Evolutionary conservation across 129 eudicot genomes (phyloP).

Genomic region (Chrysanthemum makinoi): DNA sequence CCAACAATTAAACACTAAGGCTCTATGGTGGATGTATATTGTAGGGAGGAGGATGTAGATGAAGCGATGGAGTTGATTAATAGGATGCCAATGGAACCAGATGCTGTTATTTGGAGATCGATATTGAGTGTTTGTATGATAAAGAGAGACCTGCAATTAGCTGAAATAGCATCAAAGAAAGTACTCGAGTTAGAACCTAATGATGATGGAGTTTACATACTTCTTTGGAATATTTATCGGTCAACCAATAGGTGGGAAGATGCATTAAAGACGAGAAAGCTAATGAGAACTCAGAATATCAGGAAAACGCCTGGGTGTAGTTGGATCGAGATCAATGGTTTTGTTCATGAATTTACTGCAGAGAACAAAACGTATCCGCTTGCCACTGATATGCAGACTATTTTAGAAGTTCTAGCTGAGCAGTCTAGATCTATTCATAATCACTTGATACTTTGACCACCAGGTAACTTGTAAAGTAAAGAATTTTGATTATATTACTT

Average conservation of each 20-base stretch:
- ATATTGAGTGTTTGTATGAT: slow-evolving; percentile 49
- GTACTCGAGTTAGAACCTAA: slow-evolving; percentile 59
- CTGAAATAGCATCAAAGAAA: slow-evolving; percentile 54
- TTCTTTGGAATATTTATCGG: slow-evolving; percentile 50
- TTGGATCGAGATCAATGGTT: slow-evolving; percentile 60
- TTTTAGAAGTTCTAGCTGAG: slow-evolving; percentile 15
- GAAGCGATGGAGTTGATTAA: slow-evolving; percentile 54
- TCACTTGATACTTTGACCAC: background rate
- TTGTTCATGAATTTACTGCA: slow-evolving; percentile 61
- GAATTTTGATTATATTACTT: background rate
- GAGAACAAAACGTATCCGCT: slow-evolving; percentile 31
- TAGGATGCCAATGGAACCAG: slow-evolving; percentile 62
- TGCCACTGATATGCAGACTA: slow-evolving; percentile 10
- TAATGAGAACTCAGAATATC: slow-evolving; percentile 58
- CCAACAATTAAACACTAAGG: slow-evolving; percentile 59
- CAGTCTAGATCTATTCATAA: slow-evolving; percentile 18
- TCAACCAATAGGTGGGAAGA: slow-evolving; percentile 51
- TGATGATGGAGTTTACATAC: slow-evolving; percentile 59
- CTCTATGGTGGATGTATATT: slow-evolving; percentile 64
- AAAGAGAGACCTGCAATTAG: slow-evolving; percentile 40
- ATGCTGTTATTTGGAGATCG: slow-evolving; percentile 76
- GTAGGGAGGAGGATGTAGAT: slow-evolving; percentile 51
- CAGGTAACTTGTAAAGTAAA: background rate
- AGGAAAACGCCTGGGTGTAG: slow-evolving; percentile 68
- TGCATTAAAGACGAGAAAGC: slow-evolving; percentile 43